Evolutionary conservation across 306 rosid species (phyloP).

Genomic region (Ormosia emarginata): DNA sequence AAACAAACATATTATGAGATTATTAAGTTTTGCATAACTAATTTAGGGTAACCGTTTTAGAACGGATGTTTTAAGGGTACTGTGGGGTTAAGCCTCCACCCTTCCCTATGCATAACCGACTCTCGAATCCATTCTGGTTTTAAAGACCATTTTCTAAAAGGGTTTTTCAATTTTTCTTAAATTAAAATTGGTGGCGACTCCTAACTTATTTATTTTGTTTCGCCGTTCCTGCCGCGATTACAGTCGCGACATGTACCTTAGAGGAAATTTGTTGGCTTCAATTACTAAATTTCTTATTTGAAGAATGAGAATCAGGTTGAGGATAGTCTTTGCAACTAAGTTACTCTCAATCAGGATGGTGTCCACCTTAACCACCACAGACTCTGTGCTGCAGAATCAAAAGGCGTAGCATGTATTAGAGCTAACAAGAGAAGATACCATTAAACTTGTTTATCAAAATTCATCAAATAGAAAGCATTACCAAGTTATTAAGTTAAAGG

Average conservation of each 20-base stretch:
- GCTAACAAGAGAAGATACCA: neutral
- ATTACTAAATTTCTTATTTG: constrained; percentile 53
- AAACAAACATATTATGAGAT: no score
- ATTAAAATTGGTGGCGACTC: no score
- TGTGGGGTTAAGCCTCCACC: no score
- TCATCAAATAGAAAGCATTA: neutral
- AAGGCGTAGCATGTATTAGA: neutral
- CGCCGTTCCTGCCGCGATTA: no score
- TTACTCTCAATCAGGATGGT: constrained; percentile 71
- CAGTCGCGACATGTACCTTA: constrained; percentile 44
- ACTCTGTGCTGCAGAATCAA: constrained; percentile 52
- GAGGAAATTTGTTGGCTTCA: constrained; percentile 51
- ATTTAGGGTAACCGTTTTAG: no score
- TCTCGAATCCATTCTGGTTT: no score
- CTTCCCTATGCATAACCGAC: no score
- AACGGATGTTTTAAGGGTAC: no score
- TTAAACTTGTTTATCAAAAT: neutral
- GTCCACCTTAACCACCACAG: constrained; percentile 67
- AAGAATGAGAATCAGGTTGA: constrained; percentile 61
- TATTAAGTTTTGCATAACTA: no score
- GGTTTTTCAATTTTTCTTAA: no score
- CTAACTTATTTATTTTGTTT: no score
- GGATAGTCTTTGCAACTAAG: constrained; percentile 49
- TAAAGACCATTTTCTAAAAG: no score
- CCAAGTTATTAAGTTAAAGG: neutral